phyloP scores from a whole-genome alignment of 140 eudicot species.

The Cichorium intybus region DNA sequence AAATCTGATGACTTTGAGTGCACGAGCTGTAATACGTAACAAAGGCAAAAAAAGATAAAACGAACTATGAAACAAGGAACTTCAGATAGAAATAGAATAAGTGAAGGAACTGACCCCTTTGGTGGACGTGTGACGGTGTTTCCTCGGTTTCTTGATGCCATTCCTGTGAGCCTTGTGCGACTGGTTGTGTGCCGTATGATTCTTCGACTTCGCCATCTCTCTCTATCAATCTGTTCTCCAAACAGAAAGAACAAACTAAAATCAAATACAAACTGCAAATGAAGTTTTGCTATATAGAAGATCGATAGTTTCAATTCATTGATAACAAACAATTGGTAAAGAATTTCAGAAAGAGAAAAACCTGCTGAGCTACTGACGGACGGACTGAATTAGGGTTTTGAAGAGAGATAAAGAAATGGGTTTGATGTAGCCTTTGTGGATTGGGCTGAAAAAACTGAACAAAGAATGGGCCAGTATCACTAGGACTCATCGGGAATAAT shows the following conservation, averaged over 20 bases:
- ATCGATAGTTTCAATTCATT: not conserved
- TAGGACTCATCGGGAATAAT: no score
- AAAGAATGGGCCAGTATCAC: not conserved
- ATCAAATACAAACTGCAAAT: not conserved
- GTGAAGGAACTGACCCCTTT: constrained; percentile 46
- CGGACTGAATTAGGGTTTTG: not conserved
- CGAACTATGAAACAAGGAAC: no score
- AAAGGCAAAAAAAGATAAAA: no score
- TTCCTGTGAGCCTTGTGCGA: constrained; percentile 68
- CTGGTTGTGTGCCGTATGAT: constrained; percentile 81
- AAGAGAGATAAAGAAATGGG: not conserved
- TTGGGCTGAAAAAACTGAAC: not conserved
- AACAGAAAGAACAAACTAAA: not conserved
- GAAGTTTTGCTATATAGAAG: not conserved
- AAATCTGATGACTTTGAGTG: not conserved
- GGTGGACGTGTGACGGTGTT: constrained; percentile 71
- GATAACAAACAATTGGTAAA: not conserved
- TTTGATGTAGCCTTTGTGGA: not conserved
- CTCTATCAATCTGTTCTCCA: not conserved
- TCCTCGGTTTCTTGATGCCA: constrained; percentile 76
- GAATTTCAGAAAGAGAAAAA: not conserved
- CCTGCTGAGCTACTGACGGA: not conserved
- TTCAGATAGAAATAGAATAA: not conserved
- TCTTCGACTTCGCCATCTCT: constrained; percentile 78
- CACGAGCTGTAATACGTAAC: not conserved